Percentiles rank a stretch among this genome's conserved stretches.
Conservation (phyloP, 805 yeast genomes). For the Saccharomycopsis oosterbeekiorum region DNA sequence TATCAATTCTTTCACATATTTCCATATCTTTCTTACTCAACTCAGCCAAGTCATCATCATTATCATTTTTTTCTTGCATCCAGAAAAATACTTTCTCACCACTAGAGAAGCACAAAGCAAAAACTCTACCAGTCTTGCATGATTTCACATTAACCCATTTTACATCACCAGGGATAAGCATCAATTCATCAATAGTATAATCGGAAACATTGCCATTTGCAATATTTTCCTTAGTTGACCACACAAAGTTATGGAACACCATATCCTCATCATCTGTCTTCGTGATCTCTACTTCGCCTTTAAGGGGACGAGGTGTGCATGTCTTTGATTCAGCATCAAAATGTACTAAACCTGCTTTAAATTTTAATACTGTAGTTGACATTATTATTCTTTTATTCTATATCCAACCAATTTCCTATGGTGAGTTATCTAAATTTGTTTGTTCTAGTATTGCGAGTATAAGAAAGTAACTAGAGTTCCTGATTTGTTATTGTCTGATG, state of each 20-base stretch:
- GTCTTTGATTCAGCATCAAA: conserved; percentile 49
- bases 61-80: conserved; percentile 65
- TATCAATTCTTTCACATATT: conserved; percentile 38
- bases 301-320: conserved; percentile 62
- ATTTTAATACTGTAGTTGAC: conserved; percentile 26
- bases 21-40: conserved; percentile 51
- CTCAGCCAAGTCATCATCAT: conserved; percentile 47
- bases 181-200: conserved; percentile 47
- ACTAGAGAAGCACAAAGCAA: conserved; percentile 54
- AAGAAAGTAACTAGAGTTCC: too few relatives aligned
- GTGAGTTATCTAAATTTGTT: too few relatives aligned
- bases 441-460: too few relatives aligned
- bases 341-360: conserved; percentile 72
- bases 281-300: conserved; percentile 54
- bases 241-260: conserved; percentile 55
- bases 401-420: too few relatives aligned
- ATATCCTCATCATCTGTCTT: conserved; percentile 57
- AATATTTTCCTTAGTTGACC: conserved; percentile 56
- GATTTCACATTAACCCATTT: conserved; percentile 61
- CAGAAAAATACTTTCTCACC: conserved; percentile 51
- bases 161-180: conserved; percentile 80
- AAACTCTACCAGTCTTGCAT: conserved; percentile 71
- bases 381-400: background rate
- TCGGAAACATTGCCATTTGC: conserved; percentile 23
- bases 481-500: too few relatives aligned